Percentiles rank a stretch among this genome's conserved stretches.
Conservation (phyloP, 1,284 basidiomycete genomes). For the Sanguinoderma infundibulare region DNA sequence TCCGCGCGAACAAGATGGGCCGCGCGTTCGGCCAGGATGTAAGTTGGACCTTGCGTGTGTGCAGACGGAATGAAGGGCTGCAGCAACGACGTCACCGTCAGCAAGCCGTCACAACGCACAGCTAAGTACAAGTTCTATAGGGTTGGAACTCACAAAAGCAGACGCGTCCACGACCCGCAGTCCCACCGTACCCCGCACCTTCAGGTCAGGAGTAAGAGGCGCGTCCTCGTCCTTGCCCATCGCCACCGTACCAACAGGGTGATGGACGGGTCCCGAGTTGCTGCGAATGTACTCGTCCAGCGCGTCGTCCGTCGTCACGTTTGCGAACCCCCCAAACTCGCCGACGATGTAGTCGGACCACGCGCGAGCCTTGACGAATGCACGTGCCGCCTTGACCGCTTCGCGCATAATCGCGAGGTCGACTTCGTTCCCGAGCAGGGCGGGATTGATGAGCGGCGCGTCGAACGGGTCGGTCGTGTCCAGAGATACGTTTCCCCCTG, state of each 20-base stretch:
- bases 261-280: slow-evolving; percentile 5
- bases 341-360: slow-evolving; percentile 13
- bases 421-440: slow-evolving; percentile 17
- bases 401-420: slow-evolving; percentile 27
- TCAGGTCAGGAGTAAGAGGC: slow-evolving; percentile 35
- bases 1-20: slow-evolving; percentile 9
- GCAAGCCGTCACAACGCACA: not conserved
- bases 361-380: slow-evolving; percentile 23
- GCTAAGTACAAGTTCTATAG: too few species aligned
- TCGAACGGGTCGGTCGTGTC: slow-evolving; percentile 26
- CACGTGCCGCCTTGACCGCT: slow-evolving; percentile 16
- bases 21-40: slow-evolving; percentile 17
- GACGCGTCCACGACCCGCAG: slow-evolving; percentile 28
- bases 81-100: not conserved
- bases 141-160: slow-evolving; percentile 25
- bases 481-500: slow-evolving; percentile 30
- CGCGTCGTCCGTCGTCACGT: slow-evolving; percentile 12
- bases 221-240: slow-evolving; percentile 8
- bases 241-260: slow-evolving; percentile 18
- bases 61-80: slow-evolving; percentile 17
- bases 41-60: slow-evolving; percentile 13
- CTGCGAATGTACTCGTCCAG: slow-evolving; percentile 14
- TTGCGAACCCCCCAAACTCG: slow-evolving; percentile 7
- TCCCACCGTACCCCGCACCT: slow-evolving; percentile 34
- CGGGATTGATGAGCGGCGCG: slow-evolving; percentile 27